phyloP scores from a whole-genome alignment of 352 stramenopile genomes.

The Pythium dissimile region DNA sequence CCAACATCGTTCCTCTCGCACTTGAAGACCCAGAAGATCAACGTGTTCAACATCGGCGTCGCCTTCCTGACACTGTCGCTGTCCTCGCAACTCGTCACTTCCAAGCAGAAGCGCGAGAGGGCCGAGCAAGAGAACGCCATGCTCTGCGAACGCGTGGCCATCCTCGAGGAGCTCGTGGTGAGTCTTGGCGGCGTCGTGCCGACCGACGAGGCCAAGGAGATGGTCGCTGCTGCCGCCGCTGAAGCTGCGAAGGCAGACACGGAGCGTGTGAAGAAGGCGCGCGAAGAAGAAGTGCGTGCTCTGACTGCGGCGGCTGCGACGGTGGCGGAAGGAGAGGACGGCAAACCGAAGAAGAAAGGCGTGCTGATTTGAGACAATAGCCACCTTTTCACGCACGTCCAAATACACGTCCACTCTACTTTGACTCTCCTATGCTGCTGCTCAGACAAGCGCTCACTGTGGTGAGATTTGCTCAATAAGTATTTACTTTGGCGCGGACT shows the following conservation, averaged over 20 bases:
- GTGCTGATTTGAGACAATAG: conserved; percentile 47
- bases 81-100: conserved; percentile 76
- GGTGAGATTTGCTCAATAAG: not conserved
- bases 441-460: no score
- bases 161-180: conserved; percentile 64
- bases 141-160: conserved; percentile 43
- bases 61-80: conserved; percentile 82
- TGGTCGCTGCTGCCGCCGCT: conserved; percentile 18
- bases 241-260: conserved; percentile 27
- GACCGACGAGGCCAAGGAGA: conserved; percentile 36
- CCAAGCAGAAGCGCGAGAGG: conserved; percentile 61
- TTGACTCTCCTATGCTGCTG: no score
- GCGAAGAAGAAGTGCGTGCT: conserved; percentile 42
- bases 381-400: not conserved
- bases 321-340: conserved; percentile 9
- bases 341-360: conserved; percentile 40
- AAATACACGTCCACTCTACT: no score
- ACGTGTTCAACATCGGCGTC: conserved; percentile 84
- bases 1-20: conserved; percentile 80
- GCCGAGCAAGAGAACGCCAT: conserved; percentile 34
- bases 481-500: no score
- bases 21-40: conserved; percentile 74
- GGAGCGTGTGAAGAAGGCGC: conserved; percentile 36
- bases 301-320: conserved; percentile 17
- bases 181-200: conserved; percentile 54